Conservation (phyloP, 2,329 filamentous ascomycete genomes). For the Bimuria novae-zelandiae region DNA sequence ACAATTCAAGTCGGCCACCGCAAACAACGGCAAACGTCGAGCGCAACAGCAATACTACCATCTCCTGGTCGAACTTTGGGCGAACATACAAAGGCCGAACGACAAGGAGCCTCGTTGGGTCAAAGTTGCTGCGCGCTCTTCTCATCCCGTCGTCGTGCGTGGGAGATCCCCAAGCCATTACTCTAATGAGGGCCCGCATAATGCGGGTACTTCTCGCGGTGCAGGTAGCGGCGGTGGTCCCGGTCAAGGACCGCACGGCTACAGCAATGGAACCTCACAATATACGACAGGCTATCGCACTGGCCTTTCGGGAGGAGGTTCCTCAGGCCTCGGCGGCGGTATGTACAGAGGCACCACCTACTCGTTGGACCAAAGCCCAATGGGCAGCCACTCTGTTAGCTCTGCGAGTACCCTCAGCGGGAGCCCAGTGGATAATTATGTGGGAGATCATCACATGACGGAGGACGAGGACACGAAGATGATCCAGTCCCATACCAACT, state of each 20-base stretch:
- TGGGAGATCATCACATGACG: slow-evolving; percentile 48
- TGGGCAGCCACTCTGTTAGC: slow-evolving; percentile 51
- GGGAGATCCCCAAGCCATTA: slow-evolving; percentile 51
- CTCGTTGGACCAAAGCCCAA: slow-evolving; percentile 46
- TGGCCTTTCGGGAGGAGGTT: slow-evolving; percentile 37
- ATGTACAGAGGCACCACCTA: slow-evolving; percentile 43
- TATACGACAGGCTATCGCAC: slow-evolving; percentile 43
- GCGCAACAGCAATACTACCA: slow-evolving; percentile 93
- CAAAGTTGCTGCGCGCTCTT: slow-evolving; percentile 42
- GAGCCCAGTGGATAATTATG: slow-evolving; percentile 47
- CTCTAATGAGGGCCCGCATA: slow-evolving; percentile 52
- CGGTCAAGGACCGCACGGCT: slow-evolving; percentile 57
- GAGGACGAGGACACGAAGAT: slow-evolving; percentile 45
- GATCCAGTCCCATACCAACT: slow-evolving; percentile 50
- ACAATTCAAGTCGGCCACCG: slow-evolving; percentile 91
- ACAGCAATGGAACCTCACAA: slow-evolving; percentile 64
- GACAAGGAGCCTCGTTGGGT: slow-evolving; percentile 41
- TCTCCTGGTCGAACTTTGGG: slow-evolving; percentile 72
- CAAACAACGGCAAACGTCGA: slow-evolving; percentile 89
- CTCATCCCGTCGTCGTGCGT: slow-evolving; percentile 47
- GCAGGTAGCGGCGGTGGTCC: slow-evolving; percentile 38
- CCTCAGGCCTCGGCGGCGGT: slow-evolving; percentile 35
- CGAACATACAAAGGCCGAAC: slow-evolving; percentile 39
- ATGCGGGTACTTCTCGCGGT: slow-evolving; percentile 40
- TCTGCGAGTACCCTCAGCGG: slow-evolving; percentile 50